A percentile compares a stretch with the other conserved stretches of the same genome.
phyloP scores from a whole-genome alignment of 345 rosid species.

The Camelina neglecta region DNA sequence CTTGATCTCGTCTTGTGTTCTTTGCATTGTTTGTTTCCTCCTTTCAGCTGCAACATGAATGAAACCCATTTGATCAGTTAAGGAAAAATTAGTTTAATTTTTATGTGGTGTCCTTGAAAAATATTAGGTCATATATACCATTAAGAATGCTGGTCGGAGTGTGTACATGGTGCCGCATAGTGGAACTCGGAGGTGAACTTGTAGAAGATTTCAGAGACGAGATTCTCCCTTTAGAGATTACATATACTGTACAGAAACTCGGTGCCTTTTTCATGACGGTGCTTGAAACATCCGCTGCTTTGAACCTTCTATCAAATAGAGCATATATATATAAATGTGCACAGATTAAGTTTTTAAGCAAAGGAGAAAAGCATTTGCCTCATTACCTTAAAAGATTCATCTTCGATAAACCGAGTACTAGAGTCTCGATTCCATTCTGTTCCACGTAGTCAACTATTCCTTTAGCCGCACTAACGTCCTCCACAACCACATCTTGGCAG shows the following conservation, averaged over 20 bases:
- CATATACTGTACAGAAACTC: constrained; percentile 72
- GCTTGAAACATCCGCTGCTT: constrained; percentile 58
- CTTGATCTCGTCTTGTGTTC: constrained; percentile 46
- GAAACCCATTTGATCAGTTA: constrained; percentile 14
- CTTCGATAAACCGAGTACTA: constrained; percentile 67
- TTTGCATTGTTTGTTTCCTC: constrained; percentile 32
- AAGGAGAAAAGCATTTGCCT: constrained; percentile 19
- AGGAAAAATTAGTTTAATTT: background rate
- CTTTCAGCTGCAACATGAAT: constrained; percentile 33
- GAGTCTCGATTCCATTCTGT: constrained; percentile 41
- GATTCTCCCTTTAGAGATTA: constrained; percentile 70
- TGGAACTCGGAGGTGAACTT: constrained; percentile 43
- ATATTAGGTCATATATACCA: constrained; percentile 12
- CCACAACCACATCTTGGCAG: constrained; percentile 62
- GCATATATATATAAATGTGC: constrained; percentile 18
- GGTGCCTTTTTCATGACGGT: constrained; percentile 66
- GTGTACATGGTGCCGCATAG: constrained; percentile 21
- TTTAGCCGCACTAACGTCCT: constrained; percentile 58
- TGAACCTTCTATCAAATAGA: constrained; percentile 59
- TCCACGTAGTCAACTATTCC: constrained; percentile 60
- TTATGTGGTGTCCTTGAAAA: background rate
- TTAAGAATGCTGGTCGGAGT: constrained; percentile 17
- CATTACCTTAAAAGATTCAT: constrained; percentile 65
- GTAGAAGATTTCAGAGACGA: constrained; percentile 64
- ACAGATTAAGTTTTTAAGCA: background rate